These are phyloP conservation scores for Ophiorrhiza pumila DNA, from an alignment of 257 asterid genomes.

Conservation along the genomic window DNA sequence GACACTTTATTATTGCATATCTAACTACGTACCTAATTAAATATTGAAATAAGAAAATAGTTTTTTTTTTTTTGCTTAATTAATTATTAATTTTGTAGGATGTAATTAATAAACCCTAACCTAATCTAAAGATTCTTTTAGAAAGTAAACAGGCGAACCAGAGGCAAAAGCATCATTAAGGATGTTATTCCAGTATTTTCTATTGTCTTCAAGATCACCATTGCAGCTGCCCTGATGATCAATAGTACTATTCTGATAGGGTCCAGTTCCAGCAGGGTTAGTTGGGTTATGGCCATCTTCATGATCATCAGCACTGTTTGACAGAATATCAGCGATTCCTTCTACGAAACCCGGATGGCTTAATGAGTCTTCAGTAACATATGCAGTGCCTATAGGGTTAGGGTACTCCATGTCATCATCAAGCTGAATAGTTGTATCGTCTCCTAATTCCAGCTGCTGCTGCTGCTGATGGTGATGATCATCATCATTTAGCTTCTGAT, in stretches of 20 bases:
- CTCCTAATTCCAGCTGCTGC: too few species aligned
- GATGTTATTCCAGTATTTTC: constrained; percentile 18
- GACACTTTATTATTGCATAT: too few species aligned
- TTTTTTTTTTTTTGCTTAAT: too few species aligned
- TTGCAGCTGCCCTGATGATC: too few species aligned
- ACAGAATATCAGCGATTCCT: background rate
- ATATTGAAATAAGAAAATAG: too few species aligned
- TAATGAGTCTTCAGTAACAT: background rate
- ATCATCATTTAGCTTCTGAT: background rate
- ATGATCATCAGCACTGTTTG: too few species aligned
- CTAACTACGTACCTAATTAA: too few species aligned
- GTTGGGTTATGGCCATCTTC: background rate
- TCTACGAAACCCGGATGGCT: background rate
- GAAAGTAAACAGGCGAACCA: too few species aligned
- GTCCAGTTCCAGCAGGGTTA: background rate
- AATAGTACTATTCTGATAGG: background rate
- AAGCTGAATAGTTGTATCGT: background rate
- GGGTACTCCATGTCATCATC: background rate
- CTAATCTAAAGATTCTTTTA: too few species aligned
- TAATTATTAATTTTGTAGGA: too few species aligned
- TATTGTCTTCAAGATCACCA: constrained; percentile 7
- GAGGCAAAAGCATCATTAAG: background rate
- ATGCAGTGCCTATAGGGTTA: background rate
- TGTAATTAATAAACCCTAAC: too few species aligned
- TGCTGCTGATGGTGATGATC: too few species aligned